Conservation (phyloP, 1,284 basidiomycete species). For the Inonotus obliquus region DNA sequence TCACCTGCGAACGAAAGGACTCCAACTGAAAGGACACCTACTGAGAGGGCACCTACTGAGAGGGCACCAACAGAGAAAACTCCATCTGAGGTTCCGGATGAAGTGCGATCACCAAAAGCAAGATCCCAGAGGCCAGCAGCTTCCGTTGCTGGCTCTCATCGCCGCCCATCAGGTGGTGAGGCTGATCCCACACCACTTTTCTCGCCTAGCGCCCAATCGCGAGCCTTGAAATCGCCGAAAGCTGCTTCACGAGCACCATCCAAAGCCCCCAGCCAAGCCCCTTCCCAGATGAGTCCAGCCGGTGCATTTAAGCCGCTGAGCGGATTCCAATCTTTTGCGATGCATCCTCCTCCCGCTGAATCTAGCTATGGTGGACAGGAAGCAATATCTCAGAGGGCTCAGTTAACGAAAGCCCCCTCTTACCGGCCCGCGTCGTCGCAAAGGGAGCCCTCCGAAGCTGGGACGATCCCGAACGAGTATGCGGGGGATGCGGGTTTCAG, state of each 20-base stretch:
- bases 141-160: slow-evolving; percentile 12
- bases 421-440: slow-evolving; percentile 8
- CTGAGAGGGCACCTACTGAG: slow-evolving; percentile 7
- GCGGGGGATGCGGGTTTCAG: slow-evolving; percentile 4
- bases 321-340: slow-evolving; percentile 12
- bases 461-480: slow-evolving; percentile 12
- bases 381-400: background rate
- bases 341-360: background rate
- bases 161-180: slow-evolving; percentile 8
- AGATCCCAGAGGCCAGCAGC: slow-evolving; percentile 9
- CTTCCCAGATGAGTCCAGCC: slow-evolving; percentile 12
- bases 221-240: slow-evolving; percentile 10
- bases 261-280: slow-evolving; percentile 2
- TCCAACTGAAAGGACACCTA: slow-evolving; percentile 2
- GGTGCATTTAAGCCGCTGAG: slow-evolving; percentile 7
- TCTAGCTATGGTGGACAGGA: background rate
- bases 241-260: background rate
- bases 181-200: slow-evolving; percentile 2
- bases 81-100: slow-evolving; percentile 9
- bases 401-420: slow-evolving; percentile 5
- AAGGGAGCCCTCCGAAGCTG: slow-evolving; percentile 12
- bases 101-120: slow-evolving; percentile 2
- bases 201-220: slow-evolving; percentile 7
- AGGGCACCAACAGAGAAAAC: slow-evolving; percentile 16
- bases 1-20: background rate